These are phyloP conservation scores for Lasiosphaeria hispida DNA, from an alignment of 495 filamentous ascomycete species.

Conservation along the genomic window DNA sequence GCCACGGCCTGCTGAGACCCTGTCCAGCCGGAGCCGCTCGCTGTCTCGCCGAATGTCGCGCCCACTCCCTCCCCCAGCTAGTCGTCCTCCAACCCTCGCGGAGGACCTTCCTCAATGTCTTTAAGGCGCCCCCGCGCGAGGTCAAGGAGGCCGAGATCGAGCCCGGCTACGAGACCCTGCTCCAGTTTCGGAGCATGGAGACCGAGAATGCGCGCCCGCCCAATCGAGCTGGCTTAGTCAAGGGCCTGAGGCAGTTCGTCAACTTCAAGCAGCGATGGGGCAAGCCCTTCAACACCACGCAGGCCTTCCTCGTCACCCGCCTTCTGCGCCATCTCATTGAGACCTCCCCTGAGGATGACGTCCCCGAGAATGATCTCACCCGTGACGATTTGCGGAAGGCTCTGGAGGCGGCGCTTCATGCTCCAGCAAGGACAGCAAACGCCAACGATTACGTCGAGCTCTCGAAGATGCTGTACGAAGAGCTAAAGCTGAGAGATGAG, in stretches of 20 bases:
- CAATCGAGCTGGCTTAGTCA: constrained; percentile 53
- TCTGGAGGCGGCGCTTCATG: constrained; percentile 34
- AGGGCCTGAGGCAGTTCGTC: constrained; percentile 66
- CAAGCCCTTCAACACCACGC: constrained; percentile 59
- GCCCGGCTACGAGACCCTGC: constrained; percentile 59
- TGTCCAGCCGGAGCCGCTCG: constrained; percentile 21
- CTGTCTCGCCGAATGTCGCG: constrained; percentile 17
- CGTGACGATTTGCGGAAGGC: constrained; percentile 51
- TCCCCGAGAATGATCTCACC: constrained; percentile 42
- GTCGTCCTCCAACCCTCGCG: constrained; percentile 32
- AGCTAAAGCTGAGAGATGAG: constrained; percentile 45
- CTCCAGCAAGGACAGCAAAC: constrained; percentile 36
- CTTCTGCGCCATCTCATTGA: constrained; percentile 61
- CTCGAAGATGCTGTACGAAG: constrained; percentile 55
- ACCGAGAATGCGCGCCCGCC: constrained; percentile 55
- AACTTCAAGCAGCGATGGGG: constrained; percentile 46
- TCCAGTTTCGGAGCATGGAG: constrained; percentile 46
- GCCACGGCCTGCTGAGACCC: constrained; percentile 52
- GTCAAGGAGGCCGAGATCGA: constrained; percentile 55
- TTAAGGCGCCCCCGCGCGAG: constrained; percentile 51
- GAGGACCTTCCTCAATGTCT: constrained; percentile 58
- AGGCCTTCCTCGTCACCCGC: constrained; percentile 55
- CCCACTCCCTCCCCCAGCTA: constrained; percentile 30
- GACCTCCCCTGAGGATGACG: constrained; percentile 34
- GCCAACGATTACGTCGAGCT: constrained; percentile 47